Evolutionary conservation across 352 stramenopile genomes (phyloP).

Genomic region (Phytophthora fragariaefolia): DNA sequence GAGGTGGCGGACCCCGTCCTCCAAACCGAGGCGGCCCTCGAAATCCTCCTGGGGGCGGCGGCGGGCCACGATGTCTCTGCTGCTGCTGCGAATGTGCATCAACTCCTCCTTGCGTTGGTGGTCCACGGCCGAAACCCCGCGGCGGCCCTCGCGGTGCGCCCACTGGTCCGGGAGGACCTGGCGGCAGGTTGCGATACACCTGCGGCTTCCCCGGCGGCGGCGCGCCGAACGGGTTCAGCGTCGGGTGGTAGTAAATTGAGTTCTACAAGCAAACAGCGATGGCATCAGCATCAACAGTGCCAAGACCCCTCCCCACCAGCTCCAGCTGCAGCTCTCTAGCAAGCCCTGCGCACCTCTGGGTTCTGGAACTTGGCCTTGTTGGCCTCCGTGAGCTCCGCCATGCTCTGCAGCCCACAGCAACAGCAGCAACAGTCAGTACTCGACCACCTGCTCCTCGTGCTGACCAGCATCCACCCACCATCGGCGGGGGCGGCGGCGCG

Average conservation of each 20-base stretch:
- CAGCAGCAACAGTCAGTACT: constrained; percentile 5
- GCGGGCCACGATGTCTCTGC: constrained; percentile 13
- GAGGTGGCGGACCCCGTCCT: constrained; percentile 3
- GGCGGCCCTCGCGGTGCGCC: constrained; percentile 8
- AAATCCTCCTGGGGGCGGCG: constrained; percentile 5
- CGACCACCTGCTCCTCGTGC: neutral
- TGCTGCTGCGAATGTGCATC: constrained; percentile 21
- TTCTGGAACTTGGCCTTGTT: constrained; percentile 78
- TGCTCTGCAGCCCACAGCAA: constrained; percentile 38
- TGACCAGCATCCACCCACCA: constrained; percentile 27
- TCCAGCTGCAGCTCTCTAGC: neutral
- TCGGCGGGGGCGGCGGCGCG: constrained; percentile 31
- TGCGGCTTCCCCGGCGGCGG: constrained; percentile 70
- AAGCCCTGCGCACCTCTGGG: constrained; percentile 47
- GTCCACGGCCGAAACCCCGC: neutral
- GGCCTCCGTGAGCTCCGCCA: constrained; percentile 53
- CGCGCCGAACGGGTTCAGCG: constrained; percentile 76
- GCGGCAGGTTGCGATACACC: constrained; percentile 54
- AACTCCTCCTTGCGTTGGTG: constrained; percentile 15
- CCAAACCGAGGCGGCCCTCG: neutral
- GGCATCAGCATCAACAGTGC: neutral
- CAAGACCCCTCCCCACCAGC: neutral
- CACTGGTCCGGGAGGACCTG: constrained; percentile 5
- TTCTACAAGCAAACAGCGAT: constrained; percentile 48
- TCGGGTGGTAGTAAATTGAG: constrained; percentile 85